These are phyloP conservation scores for Favolaschia claudopus DNA, from an alignment of 768 basidiomycete genomes.

Conservation along the genomic window DNA sequence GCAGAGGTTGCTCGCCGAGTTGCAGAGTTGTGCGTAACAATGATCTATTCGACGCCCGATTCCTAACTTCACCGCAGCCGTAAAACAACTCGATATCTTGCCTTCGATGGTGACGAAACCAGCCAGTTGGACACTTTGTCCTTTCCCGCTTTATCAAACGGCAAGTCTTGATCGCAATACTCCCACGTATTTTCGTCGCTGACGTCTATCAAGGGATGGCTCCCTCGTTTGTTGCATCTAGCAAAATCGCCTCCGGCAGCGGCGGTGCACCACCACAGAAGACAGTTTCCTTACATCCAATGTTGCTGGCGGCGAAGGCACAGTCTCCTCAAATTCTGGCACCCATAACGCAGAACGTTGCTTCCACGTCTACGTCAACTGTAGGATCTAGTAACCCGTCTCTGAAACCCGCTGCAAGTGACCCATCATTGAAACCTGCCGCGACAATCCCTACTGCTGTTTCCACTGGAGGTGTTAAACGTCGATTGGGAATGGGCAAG, in stretches of 20 bases:
- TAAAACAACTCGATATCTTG: conserved; percentile 31
- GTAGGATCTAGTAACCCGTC: background rate
- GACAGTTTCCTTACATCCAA: background rate
- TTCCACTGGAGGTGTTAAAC: conserved; percentile 47
- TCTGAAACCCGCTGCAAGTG: background rate
- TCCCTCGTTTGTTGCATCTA: conserved; percentile 10
- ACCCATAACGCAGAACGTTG: background rate
- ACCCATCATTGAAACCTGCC: background rate
- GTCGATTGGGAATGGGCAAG: conserved; percentile 71
- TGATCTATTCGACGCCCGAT: conserved; percentile 4
- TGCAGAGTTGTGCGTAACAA: conserved; percentile 56
- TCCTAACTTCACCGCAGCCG: conserved; percentile 35
- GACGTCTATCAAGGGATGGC: background rate
- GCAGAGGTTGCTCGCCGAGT: conserved; percentile 49
- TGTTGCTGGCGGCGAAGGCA: too few relatives aligned
- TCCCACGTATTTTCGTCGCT: conserved; percentile 5
- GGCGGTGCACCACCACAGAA: background rate
- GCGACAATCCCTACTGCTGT: background rate
- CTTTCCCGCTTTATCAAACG: conserved; percentile 20
- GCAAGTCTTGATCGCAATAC: background rate
- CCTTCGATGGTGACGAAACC: conserved; percentile 16
- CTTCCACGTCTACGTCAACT: background rate
- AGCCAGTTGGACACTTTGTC: conserved; percentile 8
- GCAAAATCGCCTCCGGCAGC: background rate
- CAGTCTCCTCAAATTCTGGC: background rate